Base-by-base conservation (phyloP, 495 filamentous ascomycete genomes). In the Tuber calosporum region DNA sequence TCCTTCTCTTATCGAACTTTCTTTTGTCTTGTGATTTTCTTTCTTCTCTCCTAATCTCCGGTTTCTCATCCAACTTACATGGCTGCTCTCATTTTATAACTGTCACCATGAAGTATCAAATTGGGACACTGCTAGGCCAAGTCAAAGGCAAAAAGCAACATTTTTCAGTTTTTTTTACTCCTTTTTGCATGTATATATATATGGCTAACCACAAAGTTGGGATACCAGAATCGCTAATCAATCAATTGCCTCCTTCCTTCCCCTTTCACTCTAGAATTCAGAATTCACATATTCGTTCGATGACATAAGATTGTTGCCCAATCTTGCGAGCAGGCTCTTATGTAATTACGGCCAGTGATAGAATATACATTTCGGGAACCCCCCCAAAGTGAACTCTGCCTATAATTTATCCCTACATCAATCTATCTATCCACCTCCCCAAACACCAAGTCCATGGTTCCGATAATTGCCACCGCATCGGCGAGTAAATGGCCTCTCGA, bases 391-490 rank as follows among this genome's bases (percentile, higher is more conserved):
- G 6, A 30, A 22, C 58, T 42, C 74, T 70, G 38, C 39, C 68
- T 70, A 70, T 62, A 70, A 73, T 43, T 77, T 67, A 58, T 53
- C 37, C 39, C 70, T 19, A 17, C 38, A 34, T 68, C 48, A 39
- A 37, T 79, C 79, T 88, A 90, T 83, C 89, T 84, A 83, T 90
- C 89, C 73, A 90, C 88, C 83, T 90, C 89, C 81, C 89, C 89
- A 84, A 90, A 90, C 69, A 86, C 92, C 82, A 96, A 84, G 89
- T 96, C 92, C 92, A 96, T 94, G 40, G 92, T 95, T 82, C 93
- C 93, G 80, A 97, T 97, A 77, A 97, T 93, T 26, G 94, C 94
- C 73, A 99, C 95, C 20, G 96, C 95, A 86, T 99, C 95, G 66
- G 95, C 96, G 78, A 99, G 84, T 80, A 99, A 82, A 87, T 99